These are phyloP conservation scores for Leccinum boreale DNA, from an alignment of 768 basidiomycete species.

Conservation along the genomic window DNA sequence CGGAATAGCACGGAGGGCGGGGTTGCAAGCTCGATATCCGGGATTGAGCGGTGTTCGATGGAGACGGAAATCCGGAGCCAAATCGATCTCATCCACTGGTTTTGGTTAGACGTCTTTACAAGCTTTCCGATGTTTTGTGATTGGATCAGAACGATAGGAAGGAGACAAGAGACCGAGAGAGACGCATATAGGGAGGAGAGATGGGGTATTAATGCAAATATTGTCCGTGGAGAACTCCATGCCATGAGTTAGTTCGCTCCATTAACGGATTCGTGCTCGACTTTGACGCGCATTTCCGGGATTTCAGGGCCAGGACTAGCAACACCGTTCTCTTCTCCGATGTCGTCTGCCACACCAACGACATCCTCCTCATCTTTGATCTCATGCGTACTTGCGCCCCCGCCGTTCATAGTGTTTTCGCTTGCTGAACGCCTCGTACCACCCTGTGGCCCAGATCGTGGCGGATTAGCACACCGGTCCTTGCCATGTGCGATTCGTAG, in stretches of 20 bases:
- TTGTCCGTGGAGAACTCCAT: conserved; percentile 21
- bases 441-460: conserved; percentile 78
- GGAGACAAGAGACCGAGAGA: conserved; percentile 18
- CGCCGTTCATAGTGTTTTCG: conserved; percentile 32
- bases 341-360: conserved; percentile 16
- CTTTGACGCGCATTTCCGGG: conserved; percentile 45
- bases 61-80: conserved; percentile 40
- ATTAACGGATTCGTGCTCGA: conserved; percentile 25
- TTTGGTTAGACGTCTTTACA: conserved; percentile 29
- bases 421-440: conserved; percentile 49
- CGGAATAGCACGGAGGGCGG: conserved; percentile 5
- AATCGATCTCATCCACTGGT: conserved; percentile 44
- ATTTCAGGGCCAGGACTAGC: conserved; percentile 26
- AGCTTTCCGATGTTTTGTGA: conserved; percentile 33
- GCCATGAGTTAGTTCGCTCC: conserved; percentile 19
- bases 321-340: conserved; percentile 25
- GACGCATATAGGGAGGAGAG: conserved; percentile 27
- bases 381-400: conserved; percentile 11
- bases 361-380: conserved; percentile 27
- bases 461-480: conserved; percentile 92
- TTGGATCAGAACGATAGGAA: conserved; percentile 18
- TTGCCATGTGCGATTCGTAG: conserved; percentile 94
- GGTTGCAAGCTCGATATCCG: conserved; percentile 8
- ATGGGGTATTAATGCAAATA: conserved; percentile 32
- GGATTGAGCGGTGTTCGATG: conserved; percentile 1